Evolutionary conservation across 768 basidiomycete genomes (phyloP), one percentile per base, ranked within the genome.

Genomic region (Kwoniella heveanensis): DNA sequence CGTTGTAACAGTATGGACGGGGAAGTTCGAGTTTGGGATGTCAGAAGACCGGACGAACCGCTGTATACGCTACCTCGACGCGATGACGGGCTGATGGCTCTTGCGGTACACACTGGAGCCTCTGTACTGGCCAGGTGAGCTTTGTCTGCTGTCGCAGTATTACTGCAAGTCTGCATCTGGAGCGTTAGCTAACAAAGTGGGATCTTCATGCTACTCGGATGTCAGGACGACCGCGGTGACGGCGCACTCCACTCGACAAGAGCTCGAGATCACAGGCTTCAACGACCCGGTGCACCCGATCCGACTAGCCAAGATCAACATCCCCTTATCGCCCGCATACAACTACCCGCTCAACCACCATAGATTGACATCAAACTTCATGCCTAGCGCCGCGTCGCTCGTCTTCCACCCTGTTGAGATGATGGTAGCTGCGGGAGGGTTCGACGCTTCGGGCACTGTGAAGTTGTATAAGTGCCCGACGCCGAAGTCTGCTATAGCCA

Each of bases 21-120:
- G 0, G 87, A 90, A 71, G 88, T 96, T 46, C 90, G 90, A 72
- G 80, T 98, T 9, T 98, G 93, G 88, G 96, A 99, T 79, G 81
- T 90, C 29, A 87, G 96, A 58, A 84, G 85, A 4, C 76, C 82
- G 1, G 86, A 89, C 48, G 80, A 79, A 29, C 84, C 90, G 5
- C 74, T 86, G 13, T 83, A 86, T 53, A 84, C 85, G 39, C 87
- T 89, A 84, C 84, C 88, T 39, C 77, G 86, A 24, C 86, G 88
- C 67, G 85, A 86, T 1, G 80, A 86, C 29, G 92, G 93, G 10
- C 82, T 97, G 51, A 86, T 90, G 10, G 85, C 88, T 1, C 89
- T 98, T 69, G 92, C 96, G 67, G 87, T 91, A 1, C 96, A 99
- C 79, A 83, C 88, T 10, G 85, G 88, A 54, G 85, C 91, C 0